Evolutionary conservation across 2,329 filamentous ascomycete genomes (phyloP).

Genomic region (Monilinia fructicola): DNA sequence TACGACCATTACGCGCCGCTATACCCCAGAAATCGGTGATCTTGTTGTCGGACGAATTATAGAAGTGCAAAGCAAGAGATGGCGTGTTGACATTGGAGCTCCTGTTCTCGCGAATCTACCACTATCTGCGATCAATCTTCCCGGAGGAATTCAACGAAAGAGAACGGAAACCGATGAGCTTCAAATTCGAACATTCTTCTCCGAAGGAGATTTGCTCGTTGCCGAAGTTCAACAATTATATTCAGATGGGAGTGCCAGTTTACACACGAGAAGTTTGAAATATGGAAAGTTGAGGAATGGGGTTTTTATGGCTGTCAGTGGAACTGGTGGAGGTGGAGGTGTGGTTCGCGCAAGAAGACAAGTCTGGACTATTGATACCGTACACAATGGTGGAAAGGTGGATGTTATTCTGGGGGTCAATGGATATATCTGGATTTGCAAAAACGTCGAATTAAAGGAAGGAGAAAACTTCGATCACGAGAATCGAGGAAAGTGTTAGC

Average conservation of each 20-base stretch:
- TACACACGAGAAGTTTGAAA: slow-evolving; percentile 87
- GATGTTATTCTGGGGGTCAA: slow-evolving; percentile 93
- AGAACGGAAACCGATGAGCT: slow-evolving; percentile 94
- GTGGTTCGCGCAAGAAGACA: slow-evolving; percentile 83
- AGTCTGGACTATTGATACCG: slow-evolving; percentile 74
- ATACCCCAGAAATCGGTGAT: slow-evolving; percentile 94
- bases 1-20: slow-evolving; percentile 89
- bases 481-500: slow-evolving; percentile 83
- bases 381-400: slow-evolving; percentile 61
- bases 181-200: slow-evolving; percentile 96
- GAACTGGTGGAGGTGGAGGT: slow-evolving; percentile 74
- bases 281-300: slow-evolving; percentile 97
- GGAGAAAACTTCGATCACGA: slow-evolving; percentile 62
- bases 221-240: slow-evolving; percentile 92
- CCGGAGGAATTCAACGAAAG: slow-evolving; percentile 86
- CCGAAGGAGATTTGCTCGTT: slow-evolving; percentile 88
- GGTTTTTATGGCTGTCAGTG: slow-evolving; percentile 78
- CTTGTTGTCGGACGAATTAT: slow-evolving; percentile 91
- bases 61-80: slow-evolving; percentile 88
- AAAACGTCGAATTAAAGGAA: slow-evolving; percentile 67
- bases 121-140: slow-evolving; percentile 88
- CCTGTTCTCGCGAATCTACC: slow-evolving; percentile 82
- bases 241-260: slow-evolving; percentile 77
- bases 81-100: slow-evolving; percentile 92
- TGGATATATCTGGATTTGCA: slow-evolving; percentile 93